A percentile compares a stretch with the other conserved stretches of the same genome.
Conservation (phyloP, 1,139 yeast species). For the Chernovozyma aurita region DNA sequence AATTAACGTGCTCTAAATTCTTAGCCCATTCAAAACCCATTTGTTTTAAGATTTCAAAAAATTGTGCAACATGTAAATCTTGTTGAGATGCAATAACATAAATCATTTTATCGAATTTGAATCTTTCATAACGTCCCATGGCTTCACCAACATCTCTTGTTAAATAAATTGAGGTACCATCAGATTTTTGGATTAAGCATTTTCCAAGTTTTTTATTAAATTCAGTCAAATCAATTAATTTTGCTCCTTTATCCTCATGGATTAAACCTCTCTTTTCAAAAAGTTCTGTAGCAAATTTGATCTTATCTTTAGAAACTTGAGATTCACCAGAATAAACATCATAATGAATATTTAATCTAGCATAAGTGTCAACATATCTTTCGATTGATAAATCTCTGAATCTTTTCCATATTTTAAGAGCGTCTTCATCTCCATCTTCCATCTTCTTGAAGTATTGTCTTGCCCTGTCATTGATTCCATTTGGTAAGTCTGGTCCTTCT, state of each 20-base stretch:
- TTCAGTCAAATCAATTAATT: slow-evolving; percentile 77
- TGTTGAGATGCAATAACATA: slow-evolving; percentile 96
- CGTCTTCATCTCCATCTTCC: slow-evolving; percentile 90
- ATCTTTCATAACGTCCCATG: slow-evolving; percentile 77
- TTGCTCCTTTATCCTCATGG: slow-evolving; percentile 89
- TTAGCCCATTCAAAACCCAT: slow-evolving; percentile 90
- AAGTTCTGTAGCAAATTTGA: slow-evolving; percentile 60
- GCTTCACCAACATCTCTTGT: slow-evolving; percentile 99
- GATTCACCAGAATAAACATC: slow-evolving; percentile 95
- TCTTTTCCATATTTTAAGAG: slow-evolving; percentile 75
- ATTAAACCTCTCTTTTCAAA: slow-evolving; percentile 69
- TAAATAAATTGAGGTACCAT: slow-evolving; percentile 90
- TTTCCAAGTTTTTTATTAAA: slow-evolving; percentile 93
- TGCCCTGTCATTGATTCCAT: slow-evolving; percentile 74
- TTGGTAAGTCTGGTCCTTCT: slow-evolving; percentile 65
- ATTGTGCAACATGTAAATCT: slow-evolving; percentile 90
- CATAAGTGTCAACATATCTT: slow-evolving; percentile 82
- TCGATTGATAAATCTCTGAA: slow-evolving; percentile 89
- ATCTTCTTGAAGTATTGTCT: slow-evolving; percentile 82
- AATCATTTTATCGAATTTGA: slow-evolving; percentile 91
- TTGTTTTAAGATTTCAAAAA: slow-evolving; percentile 89
- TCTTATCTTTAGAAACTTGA: slow-evolving; percentile 72
- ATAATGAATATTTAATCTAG: slow-evolving; percentile 83
- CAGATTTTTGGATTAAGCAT: slow-evolving; percentile 88
- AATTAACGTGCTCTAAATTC: slow-evolving; percentile 76